phyloP scores from a whole-genome alignment of 805 yeast species.

The Metschnikowia reukaufii region DNA sequence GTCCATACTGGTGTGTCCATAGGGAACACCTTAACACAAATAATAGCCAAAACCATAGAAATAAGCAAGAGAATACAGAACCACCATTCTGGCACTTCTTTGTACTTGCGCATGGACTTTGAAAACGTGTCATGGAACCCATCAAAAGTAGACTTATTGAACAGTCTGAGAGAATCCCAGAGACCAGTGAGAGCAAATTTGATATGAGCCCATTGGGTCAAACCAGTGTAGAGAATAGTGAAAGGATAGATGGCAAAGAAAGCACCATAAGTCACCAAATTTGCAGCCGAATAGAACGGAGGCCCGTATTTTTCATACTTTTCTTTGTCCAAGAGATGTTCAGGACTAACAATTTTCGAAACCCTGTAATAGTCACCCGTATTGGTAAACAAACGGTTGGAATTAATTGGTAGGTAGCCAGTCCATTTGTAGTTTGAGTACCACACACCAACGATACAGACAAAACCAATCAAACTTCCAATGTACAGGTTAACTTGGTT shows the following conservation, averaged over 20 bases:
- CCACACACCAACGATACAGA: conserved; percentile 52
- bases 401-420: conserved; percentile 44
- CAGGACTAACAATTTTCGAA: neutral
- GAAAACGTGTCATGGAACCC: conserved; percentile 43
- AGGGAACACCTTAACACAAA: conserved; percentile 37
- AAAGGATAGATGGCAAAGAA: conserved; percentile 31
- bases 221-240: conserved; percentile 10
- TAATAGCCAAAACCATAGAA: conserved; percentile 36
- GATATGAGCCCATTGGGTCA: neutral
- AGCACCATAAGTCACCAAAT: conserved; percentile 29
- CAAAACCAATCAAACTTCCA: conserved; percentile 44
- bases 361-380: conserved; percentile 9
- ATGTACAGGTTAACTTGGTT: conserved; percentile 12
- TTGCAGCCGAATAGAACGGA: conserved; percentile 32
- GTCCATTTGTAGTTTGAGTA: conserved; percentile 58
- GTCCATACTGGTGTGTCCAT: conserved; percentile 48
- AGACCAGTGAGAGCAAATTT: conserved; percentile 5
- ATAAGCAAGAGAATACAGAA: conserved; percentile 28
- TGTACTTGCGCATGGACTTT: conserved; percentile 50
- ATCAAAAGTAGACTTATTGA: conserved; percentile 15
- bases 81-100: conserved; percentile 48
- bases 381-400: conserved; percentile 11
- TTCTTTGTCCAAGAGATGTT: conserved; percentile 19
- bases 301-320: conserved; percentile 29
- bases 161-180: conserved; percentile 16